A percentile compares a stretch with the other conserved stretches of the same genome.
Evolutionary conservation across 805 yeast genomes (phyloP).

Genomic region (Nakazawaea ernobii): DNA sequence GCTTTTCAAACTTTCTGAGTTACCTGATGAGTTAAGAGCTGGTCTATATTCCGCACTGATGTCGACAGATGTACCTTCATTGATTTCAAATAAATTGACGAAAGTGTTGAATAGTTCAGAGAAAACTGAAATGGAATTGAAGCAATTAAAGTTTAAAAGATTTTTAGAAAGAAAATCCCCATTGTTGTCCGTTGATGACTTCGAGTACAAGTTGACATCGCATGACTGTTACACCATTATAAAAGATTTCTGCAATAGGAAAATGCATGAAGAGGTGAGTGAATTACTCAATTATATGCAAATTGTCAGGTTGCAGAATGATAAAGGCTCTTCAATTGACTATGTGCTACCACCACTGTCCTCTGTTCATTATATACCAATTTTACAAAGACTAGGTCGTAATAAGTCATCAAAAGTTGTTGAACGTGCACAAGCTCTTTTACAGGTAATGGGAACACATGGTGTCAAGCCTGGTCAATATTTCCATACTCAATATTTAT

Average conservation of each 20-base stretch:
- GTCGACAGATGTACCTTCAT: not conserved
- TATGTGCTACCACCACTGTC: constrained; percentile 8
- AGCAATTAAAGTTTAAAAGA: constrained; percentile 8
- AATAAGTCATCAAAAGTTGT: constrained; percentile 6
- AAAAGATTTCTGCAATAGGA: constrained; percentile 5
- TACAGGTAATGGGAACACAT: not conserved
- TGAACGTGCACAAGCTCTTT: not conserved
- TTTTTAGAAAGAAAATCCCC: constrained; percentile 7
- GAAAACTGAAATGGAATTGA: constrained; percentile 9
- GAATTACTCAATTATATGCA: constrained; percentile 7
- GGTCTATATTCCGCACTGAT: constrained; percentile 3
- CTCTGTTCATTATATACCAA: constrained; percentile 8
- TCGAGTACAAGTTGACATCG: not conserved
- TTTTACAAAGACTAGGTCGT: constrained; percentile 9
- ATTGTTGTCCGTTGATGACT: not conserved
- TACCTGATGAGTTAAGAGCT: constrained; percentile 2
- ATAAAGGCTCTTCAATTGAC: not conserved
- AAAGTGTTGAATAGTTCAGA: not conserved
- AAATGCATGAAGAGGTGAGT: constrained; percentile 6
- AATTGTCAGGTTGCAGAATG: constrained; percentile 1
- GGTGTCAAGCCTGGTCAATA: constrained; percentile 4
- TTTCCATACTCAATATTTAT: constrained; percentile 9
- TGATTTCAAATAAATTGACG: not conserved
- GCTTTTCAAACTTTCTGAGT: not conserved
- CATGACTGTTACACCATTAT: constrained; percentile 8